Percentiles rank a stretch among this genome's conserved stretches.
Conservation (phyloP, 1,284 basidiomycete species). For the Marasmius oreades region DNA sequence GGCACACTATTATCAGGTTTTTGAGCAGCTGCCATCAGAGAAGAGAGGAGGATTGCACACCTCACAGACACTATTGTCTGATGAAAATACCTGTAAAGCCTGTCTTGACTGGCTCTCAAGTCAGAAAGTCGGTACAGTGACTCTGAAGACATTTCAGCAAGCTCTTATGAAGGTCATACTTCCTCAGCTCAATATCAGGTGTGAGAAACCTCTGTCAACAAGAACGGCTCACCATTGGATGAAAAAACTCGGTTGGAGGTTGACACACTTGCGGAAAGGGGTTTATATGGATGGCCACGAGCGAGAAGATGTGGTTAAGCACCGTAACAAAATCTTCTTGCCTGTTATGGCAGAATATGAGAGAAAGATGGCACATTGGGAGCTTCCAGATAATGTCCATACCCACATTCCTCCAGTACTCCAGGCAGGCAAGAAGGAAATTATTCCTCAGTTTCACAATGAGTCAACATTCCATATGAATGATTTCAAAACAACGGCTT, state of each 20-base stretch:
- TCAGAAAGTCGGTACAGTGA: slow-evolving; percentile 25
- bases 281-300: slow-evolving; percentile 38
- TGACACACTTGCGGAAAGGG: slow-evolving; percentile 26
- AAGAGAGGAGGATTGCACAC: slow-evolving; percentile 24
- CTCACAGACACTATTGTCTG: slow-evolving; percentile 20
- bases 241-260: slow-evolving; percentile 24
- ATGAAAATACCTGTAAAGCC: slow-evolving; percentile 24
- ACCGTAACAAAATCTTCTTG: slow-evolving; percentile 27
- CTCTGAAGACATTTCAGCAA: slow-evolving; percentile 21
- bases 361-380: slow-evolving; percentile 22
- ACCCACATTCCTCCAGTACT: background rate
- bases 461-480: slow-evolving; percentile 29
- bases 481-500: slow-evolving; percentile 17
- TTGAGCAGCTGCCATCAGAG: slow-evolving; percentile 31
- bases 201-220: slow-evolving; percentile 16
- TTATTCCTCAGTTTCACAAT: slow-evolving; percentile 32
- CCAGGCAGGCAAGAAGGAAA: slow-evolving; percentile 21
- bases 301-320: slow-evolving; percentile 30
- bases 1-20: slow-evolving; percentile 34
- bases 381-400: slow-evolving; percentile 9
- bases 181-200: slow-evolving; percentile 23
- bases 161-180: slow-evolving; percentile 27
- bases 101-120: slow-evolving; percentile 21
- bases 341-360: slow-evolving; percentile 26
- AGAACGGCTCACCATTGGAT: slow-evolving; percentile 26